Conservation (phyloP, 1,284 basidiomycete species). For the Ustilago cynodontis region DNA sequence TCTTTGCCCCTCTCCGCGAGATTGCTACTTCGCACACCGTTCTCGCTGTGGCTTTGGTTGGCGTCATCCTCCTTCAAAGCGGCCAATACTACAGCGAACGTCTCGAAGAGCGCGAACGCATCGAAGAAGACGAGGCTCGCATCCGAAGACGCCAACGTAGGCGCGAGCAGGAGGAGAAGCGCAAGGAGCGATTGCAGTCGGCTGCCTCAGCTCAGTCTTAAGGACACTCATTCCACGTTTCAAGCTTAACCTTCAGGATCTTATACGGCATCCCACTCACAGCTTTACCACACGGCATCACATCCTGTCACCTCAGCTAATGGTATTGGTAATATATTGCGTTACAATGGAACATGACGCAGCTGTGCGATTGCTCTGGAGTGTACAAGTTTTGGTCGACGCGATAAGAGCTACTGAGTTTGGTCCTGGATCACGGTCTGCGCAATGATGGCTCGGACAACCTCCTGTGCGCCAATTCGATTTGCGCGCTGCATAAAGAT, state of each 20-base stretch:
- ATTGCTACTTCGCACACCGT: slow-evolving; percentile 66
- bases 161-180: slow-evolving; percentile 56
- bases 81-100: slow-evolving; percentile 69
- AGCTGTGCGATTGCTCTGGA: neutral
- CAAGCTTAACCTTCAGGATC: neutral
- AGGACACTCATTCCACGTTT: neutral
- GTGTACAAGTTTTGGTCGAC: neutral
- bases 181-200: slow-evolving; percentile 36
- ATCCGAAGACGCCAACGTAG: slow-evolving; percentile 58
- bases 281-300: neutral
- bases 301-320: neutral
- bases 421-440: neutral
- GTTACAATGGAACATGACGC: neutral
- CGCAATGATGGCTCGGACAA: slow-evolving; percentile 13
- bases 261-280: neutral
- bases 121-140: slow-evolving; percentile 67
- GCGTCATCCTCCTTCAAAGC: slow-evolving; percentile 65
- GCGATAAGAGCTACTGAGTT: neutral
- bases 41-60: slow-evolving; percentile 65
- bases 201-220: slow-evolving; percentile 18
- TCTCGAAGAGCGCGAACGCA: slow-evolving; percentile 66
- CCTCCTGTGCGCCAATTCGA: slow-evolving; percentile 4
- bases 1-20: slow-evolving; percentile 61
- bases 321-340: neutral
- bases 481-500: slow-evolving; percentile 1